Evolutionary conservation across 768 basidiomycete species (phyloP), one percentile per base, ranked within the genome.

Genomic region (Panus rudis): DNA sequence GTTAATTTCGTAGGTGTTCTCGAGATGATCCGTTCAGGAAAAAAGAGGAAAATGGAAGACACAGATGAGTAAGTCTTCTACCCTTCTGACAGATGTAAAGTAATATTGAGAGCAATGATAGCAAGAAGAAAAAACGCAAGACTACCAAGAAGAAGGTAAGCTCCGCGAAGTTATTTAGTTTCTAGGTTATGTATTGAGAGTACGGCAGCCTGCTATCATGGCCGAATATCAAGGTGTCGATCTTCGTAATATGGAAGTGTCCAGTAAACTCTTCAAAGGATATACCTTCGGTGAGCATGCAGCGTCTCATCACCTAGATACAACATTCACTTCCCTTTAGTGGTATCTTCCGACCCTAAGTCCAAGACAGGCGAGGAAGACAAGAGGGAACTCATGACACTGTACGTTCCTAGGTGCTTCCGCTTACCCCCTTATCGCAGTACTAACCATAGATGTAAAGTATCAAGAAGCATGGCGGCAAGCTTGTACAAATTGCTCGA

Each of bases 211-310:
- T 2, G 65, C 62, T 5, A 64, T 84, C n/a, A 67, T 87, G 25
- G 76, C 80, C 3, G 78, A 76, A 52, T 84, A 83, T 52, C 67
- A 73, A 46, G 84, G 84, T 1, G 68, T 77, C n/a, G 76, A 75
- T 41, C 61, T 81, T 11, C 75, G 73, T 50, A 73, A 75, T 6
- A 69, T 90, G 17, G 50, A 72, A 28, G 69, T 80, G 5, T 70
- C 81, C 51, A 75, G 76, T 4, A 64, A 79, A 21, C 58, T 96
- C 14, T 90, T 98, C 53, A 65, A 76, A 12, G 84, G 74, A 20
- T 70, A 82, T 64, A 85, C 72, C 41, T 94, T 97, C 56, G 80
- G 93, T 93, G 41, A 55, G 84, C n/a, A n/a, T n/a, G n/a, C n/a
- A n/a, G 20, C n/a, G 12, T 4, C 27, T 20, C 6, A 35, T 12